Percentiles rank a stretch among this genome's conserved stretches.
Evolutionary conservation across 345 rosid species (phyloP).

Genomic region (Alliaria petiolata): DNA sequence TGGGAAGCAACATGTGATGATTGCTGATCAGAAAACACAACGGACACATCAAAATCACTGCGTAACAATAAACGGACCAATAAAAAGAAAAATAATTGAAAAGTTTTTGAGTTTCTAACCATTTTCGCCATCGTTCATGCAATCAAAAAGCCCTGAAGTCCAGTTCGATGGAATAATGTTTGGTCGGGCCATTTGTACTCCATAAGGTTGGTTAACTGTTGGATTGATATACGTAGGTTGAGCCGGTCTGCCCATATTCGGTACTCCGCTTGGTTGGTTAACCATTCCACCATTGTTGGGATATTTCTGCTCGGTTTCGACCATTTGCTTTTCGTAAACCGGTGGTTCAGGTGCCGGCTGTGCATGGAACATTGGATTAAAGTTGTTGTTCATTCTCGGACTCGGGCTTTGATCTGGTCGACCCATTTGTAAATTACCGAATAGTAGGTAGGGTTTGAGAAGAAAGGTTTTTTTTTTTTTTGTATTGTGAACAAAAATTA

Average conservation of each 20-base stretch:
- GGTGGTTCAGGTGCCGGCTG: constrained; percentile 1
- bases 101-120: constrained; percentile 26
- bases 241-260: not conserved
- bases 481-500: not conserved
- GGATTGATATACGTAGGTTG: constrained; percentile 2
- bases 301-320: constrained; percentile 1
- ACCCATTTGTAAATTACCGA: constrained; percentile 24
- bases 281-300: constrained; percentile 5
- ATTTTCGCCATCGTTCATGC: constrained; percentile 63
- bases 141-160: constrained; percentile 60
- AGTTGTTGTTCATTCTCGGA: constrained; percentile 17
- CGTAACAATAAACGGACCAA: not conserved
- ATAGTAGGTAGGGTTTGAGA: not conserved
- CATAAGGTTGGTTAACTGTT: not conserved
- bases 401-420: constrained; percentile 11
- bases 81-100: too few species aligned
- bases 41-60: not conserved
- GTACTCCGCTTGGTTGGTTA: not conserved
- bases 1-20: constrained; percentile 43
- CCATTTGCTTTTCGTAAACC: not conserved
- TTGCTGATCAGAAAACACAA: constrained; percentile 36
- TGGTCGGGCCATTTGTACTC: not conserved
- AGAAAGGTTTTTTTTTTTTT: not conserved
- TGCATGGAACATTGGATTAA: constrained; percentile 8
- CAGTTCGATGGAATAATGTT: constrained; percentile 29